These are phyloP conservation scores for Calonectria pseudoturangicola DNA, from an alignment of 2,329 filamentous ascomycete species.

Conservation along the genomic window DNA sequence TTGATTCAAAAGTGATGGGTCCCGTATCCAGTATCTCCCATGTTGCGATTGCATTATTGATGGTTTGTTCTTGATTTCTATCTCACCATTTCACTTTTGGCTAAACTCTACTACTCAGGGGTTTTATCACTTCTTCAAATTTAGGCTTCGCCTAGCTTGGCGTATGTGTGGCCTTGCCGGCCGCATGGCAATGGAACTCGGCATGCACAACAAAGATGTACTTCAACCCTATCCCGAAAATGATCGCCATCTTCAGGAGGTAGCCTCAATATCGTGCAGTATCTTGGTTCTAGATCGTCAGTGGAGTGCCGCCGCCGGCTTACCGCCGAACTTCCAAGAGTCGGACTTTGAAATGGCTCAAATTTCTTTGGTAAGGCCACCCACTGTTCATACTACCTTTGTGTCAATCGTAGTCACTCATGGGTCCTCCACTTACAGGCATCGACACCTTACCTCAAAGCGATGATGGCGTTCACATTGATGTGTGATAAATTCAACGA, in stretches of 20 bases:
- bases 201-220: constrained; percentile 12
- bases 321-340: constrained; percentile 27
- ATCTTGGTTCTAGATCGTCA: constrained; percentile 12
- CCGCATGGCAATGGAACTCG: constrained; percentile 28
- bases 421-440: background rate
- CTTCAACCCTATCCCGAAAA: background rate
- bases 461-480: constrained; percentile 26
- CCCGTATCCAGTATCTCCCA: constrained; percentile 2
- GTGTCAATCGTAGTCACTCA: background rate
- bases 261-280: background rate
- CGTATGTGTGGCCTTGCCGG: constrained; percentile 21
- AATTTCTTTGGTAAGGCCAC: constrained; percentile 12
- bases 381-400: background rate
- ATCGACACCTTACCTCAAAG: constrained; percentile 19
- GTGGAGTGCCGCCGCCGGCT: constrained; percentile 21
- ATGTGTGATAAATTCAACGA: constrained; percentile 28
- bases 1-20: constrained; percentile 6
- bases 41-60: background rate
- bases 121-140: constrained; percentile 28
- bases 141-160: background rate
- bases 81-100: background rate
- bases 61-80: background rate
- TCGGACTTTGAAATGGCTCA: constrained; percentile 23
- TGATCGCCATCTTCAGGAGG: background rate
- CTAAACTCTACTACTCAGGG: background rate